Percentiles rank a stretch among this genome's conserved stretches.
phyloP scores from a whole-genome alignment of 768 basidiomycete genomes.

The Dictyophora rubrovolvata region DNA sequence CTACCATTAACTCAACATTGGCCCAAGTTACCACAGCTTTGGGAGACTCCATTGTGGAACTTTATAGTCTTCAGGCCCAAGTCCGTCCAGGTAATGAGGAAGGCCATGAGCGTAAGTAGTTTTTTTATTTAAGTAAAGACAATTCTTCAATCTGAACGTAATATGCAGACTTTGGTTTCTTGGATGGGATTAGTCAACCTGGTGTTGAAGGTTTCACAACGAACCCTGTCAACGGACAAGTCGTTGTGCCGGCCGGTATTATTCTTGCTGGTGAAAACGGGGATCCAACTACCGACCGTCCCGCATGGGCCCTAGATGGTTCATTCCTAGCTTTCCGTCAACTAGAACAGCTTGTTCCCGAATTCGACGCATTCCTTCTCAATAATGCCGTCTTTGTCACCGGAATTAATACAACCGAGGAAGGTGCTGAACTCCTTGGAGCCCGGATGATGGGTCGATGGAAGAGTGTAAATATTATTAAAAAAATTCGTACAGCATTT shows the following conservation, averaged over 20 bases:
- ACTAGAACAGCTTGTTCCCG: constrained; percentile 29
- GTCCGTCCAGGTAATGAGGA: constrained; percentile 13
- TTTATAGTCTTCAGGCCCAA: constrained; percentile 9
- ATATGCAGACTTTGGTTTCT: constrained; percentile 14
- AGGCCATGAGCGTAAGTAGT: constrained; percentile 14
- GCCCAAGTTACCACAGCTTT: constrained; percentile 10
- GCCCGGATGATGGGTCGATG: constrained; percentile 45
- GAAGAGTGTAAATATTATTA: constrained; percentile 27
- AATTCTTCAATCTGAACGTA: too few relatives aligned
- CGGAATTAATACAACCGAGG: constrained; percentile 21
- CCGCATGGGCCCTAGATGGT: constrained; percentile 37
- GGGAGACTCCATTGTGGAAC: constrained; percentile 11
- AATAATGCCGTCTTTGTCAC: constrained; percentile 17
- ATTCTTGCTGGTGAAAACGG: constrained; percentile 36
- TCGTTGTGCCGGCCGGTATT: constrained; percentile 30
- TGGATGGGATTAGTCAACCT: constrained; percentile 19
- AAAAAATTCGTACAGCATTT: background rate
- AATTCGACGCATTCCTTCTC: constrained; percentile 37
- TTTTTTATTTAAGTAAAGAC: background rate
- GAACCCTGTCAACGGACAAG: constrained; percentile 17
- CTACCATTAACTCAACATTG: background rate
- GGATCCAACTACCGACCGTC: constrained; percentile 25
- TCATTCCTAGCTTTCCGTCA: constrained; percentile 35
- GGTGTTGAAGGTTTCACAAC: constrained; percentile 13
- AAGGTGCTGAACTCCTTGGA: constrained; percentile 40